A percentile compares a stretch with the other conserved stretches of the same genome.
Conservation (phyloP, 306 rosid species). For the Mimosa bimucronata region DNA sequence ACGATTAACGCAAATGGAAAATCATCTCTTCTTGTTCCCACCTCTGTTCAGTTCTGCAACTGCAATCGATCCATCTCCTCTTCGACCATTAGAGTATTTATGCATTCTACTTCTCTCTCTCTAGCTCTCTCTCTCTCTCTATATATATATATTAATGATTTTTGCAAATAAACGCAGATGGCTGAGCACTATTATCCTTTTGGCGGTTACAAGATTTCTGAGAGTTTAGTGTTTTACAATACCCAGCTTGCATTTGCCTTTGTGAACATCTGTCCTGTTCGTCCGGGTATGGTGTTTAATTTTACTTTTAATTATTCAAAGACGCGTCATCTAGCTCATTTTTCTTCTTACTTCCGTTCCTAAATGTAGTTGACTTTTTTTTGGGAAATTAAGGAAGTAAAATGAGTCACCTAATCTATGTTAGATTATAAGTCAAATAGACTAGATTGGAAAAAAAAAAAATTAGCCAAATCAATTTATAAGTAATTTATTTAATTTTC, state of each 20-base stretch:
- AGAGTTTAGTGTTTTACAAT: constrained; percentile 63
- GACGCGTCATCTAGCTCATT: neutral
- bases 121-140: neutral
- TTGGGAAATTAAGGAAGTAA: no score
- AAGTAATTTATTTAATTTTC: no score
- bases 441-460: no score
- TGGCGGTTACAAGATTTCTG: constrained; percentile 71
- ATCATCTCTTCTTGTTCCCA: neutral
- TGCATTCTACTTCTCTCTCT: neutral
- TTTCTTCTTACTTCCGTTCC: no score
- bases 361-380: no score
- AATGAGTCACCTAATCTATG: no score
- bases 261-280: constrained; percentile 81
- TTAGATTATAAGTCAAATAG: no score
- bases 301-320: constrained; percentile 15
- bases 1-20: constrained; percentile 1
- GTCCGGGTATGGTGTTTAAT: constrained; percentile 55
- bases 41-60: neutral
- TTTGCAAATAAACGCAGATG: constrained; percentile 53
- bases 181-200: constrained; percentile 57
- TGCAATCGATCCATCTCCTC: neutral
- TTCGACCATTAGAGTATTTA: constrained; percentile 31
- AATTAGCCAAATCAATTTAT: no score
- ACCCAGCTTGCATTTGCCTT: constrained; percentile 68
- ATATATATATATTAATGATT: neutral